Conservation (phyloP, 2,329 filamentous ascomycete genomes). For the Colletotrichum melonis region DNA sequence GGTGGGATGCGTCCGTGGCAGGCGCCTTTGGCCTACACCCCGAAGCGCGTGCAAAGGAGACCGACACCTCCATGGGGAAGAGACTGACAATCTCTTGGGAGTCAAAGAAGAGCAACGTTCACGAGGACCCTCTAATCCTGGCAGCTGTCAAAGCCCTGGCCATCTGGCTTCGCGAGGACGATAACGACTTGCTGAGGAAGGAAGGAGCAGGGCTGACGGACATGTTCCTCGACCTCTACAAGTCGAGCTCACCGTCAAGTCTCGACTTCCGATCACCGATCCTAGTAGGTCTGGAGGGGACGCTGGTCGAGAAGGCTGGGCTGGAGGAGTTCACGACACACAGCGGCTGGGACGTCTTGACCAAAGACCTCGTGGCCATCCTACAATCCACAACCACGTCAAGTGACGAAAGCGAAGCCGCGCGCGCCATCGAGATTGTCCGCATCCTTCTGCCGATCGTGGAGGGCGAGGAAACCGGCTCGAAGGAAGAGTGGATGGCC, state of each 20-base stretch:
- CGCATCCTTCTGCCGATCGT: constrained; percentile 64
- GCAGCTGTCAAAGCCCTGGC: constrained; percentile 68
- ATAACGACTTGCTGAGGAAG: constrained; percentile 67
- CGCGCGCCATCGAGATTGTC: constrained; percentile 66
- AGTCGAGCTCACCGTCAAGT: constrained; percentile 42
- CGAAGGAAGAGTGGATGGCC: constrained; percentile 68
- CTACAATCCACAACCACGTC: constrained; percentile 47
- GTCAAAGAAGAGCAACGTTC: constrained; percentile 57
- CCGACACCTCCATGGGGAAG: constrained; percentile 57
- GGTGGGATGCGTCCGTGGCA: constrained; percentile 75
- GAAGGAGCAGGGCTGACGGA: constrained; percentile 71
- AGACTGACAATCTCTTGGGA: constrained; percentile 69
- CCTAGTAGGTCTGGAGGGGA: constrained; percentile 69
- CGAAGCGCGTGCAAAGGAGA: constrained; percentile 58
- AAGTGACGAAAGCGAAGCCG: constrained; percentile 47
- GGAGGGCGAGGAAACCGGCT: constrained; percentile 57
- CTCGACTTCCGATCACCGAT: constrained; percentile 69
- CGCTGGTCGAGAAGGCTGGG: constrained; percentile 60
- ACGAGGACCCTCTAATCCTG: constrained; percentile 68
- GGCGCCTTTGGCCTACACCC: constrained; percentile 72
- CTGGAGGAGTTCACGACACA: constrained; percentile 60
- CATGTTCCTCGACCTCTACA: constrained; percentile 73
- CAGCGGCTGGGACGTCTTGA: constrained; percentile 65
- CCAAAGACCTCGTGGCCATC: constrained; percentile 60
- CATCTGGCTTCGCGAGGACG: constrained; percentile 77